Evolutionary conservation across 23 red algal species (phyloP), one percentile per base, ranked within the genome.

Genomic region (Pyropia haitanensis): DNA sequence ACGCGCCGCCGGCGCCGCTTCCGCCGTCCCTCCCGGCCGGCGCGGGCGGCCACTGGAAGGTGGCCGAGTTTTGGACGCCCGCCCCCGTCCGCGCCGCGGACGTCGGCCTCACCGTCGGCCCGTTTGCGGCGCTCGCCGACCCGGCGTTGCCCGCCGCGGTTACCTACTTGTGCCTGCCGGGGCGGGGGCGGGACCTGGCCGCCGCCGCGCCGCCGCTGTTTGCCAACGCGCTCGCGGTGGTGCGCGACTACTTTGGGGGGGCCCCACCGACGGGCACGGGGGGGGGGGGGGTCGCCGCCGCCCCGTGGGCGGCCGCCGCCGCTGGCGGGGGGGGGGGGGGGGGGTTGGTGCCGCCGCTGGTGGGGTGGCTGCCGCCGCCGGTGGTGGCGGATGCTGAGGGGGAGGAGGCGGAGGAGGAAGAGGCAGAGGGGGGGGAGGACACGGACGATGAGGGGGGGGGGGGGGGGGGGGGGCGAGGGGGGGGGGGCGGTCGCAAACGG

Each of bases 151-250:
- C 79, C 16, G 64, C 65, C 50, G 65, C 76, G 20, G 73, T 96
- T 15, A 96, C 91, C 49, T 78, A 96, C 51, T 89, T 96, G 64
- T 88, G 79, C 55, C 63, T 96, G 27, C 91, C 82, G 28, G 91
- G 91, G 46, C 57, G 57, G 51, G 79, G 75, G 23, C 67, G 76
- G 51, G 65, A 86, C 51, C 58, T 96, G 48, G 91, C 85, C 21
- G 69, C 89, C 65, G 88, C 91, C 2, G 52, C 32, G 1, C 88
- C 79, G 48, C 61, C 71, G 21, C 59, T 95, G 57, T 86, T 80
- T 70, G 87, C 90, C 17, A 79, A 81, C 39, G 76, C 87, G 18
- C 71, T 81, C 27, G 87, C 76, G 16, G 81, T 81, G 31, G 75
- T 77, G 56, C 60, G 63, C 17, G 63, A 80, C 69, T 91, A 91